Conservation (phyloP, 2,329 filamentous ascomycete species). For the Scedosporium boydii region DNA sequence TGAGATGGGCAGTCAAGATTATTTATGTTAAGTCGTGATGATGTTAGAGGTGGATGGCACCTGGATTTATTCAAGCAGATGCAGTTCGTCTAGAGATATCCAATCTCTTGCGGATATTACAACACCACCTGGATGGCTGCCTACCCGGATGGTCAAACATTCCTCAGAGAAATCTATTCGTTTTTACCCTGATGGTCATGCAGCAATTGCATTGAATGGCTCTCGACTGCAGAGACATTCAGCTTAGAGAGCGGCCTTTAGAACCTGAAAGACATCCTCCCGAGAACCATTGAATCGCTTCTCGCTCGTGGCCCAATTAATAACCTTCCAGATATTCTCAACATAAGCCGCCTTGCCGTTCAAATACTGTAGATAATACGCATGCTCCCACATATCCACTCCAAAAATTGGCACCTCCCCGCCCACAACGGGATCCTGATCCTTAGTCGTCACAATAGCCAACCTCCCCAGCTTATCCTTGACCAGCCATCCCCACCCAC, state of each 20-base stretch:
- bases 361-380: constrained; percentile 78
- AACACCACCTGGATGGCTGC: neutral
- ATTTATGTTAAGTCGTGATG: neutral
- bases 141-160: too few relatives aligned
- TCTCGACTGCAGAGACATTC: neutral
- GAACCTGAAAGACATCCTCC: constrained; percentile 35
- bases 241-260: constrained; percentile 27
- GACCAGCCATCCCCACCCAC: constrained; percentile 83
- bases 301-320: constrained; percentile 69
- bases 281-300: constrained; percentile 43
- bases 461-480: constrained; percentile 50
- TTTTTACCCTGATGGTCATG: neutral
- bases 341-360: constrained; percentile 69
- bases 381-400: constrained; percentile 90
- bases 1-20: neutral
- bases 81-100: too few relatives aligned
- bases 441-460: constrained; percentile 71
- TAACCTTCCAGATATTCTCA: constrained; percentile 67
- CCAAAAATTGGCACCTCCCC: constrained; percentile 63
- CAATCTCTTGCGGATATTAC: too few relatives aligned
- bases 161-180: too few relatives aligned
- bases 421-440: constrained; percentile 66
- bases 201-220: neutral
- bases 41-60: too few relatives aligned
- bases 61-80: too few relatives aligned